These are phyloP conservation scores for Dysphania ambrosioides DNA, from an alignment of 148 eudicot genomes.

Conservation along the genomic window DNA sequence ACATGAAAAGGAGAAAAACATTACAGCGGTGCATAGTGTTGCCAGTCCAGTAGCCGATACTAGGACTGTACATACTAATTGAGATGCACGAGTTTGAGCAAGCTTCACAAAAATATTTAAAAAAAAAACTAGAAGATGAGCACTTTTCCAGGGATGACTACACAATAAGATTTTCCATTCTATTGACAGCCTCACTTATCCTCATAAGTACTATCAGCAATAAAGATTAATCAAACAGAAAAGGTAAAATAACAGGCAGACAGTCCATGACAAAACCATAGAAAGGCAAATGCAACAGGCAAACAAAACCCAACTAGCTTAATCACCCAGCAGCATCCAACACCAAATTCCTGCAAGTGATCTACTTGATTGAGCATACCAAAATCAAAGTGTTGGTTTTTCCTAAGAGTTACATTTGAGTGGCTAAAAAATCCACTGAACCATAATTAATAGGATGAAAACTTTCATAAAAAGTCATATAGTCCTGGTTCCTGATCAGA, in stretches of 20 bases:
- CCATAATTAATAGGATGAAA: background rate
- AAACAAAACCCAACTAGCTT: background rate
- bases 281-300: conserved; percentile 1
- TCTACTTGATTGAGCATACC: background rate
- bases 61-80: background rate
- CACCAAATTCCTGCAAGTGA: background rate
- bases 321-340: background rate
- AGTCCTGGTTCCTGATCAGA: background rate
- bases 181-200: background rate
- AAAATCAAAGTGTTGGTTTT: background rate
- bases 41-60: background rate
- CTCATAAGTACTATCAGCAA: background rate
- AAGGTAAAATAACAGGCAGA: background rate
- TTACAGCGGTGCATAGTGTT: background rate
- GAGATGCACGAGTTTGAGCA: background rate
- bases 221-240: background rate
- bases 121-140: background rate
- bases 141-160: background rate
- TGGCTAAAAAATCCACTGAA: background rate
- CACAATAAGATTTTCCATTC: background rate
- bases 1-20: background rate
- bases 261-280: background rate
- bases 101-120: background rate
- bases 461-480: background rate
- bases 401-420: background rate